A percentile compares a stretch with the other conserved stretches of the same genome.
Evolutionary conservation across 352 stramenopile genomes (phyloP).

Genomic region (Globisporangium irregulare): DNA sequence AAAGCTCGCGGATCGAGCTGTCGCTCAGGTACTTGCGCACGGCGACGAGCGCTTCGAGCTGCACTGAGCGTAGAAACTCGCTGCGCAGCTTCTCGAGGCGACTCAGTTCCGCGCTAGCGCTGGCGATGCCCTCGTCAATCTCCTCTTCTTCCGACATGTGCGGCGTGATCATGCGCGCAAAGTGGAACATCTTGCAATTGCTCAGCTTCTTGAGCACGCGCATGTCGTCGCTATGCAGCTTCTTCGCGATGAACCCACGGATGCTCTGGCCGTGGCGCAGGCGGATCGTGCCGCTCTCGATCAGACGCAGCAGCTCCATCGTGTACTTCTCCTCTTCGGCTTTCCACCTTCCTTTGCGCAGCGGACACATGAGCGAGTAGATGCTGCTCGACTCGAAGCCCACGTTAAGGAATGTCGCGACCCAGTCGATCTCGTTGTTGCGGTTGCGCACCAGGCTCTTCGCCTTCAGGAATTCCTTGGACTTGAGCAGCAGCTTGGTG

Average conservation of each 20-base stretch:
- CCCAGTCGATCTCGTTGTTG: constrained; percentile 79
- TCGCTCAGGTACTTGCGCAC: constrained; percentile 74
- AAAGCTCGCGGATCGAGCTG: constrained; percentile 58
- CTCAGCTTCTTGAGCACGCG: constrained; percentile 82
- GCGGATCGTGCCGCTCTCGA: constrained; percentile 59
- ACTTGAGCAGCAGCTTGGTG: constrained; percentile 58
- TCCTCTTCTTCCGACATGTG: constrained; percentile 50
- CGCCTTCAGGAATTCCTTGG: constrained; percentile 58
- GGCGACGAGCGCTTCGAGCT: constrained; percentile 71
- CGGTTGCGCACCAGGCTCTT: constrained; percentile 65
- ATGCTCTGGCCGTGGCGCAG: constrained; percentile 67
- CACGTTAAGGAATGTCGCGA: constrained; percentile 68
- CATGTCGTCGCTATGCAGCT: constrained; percentile 81
- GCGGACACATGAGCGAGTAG: constrained; percentile 71
- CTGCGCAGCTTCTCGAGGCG: constrained; percentile 50
- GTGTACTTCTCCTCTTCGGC: constrained; percentile 73
- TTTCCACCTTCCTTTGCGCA: constrained; percentile 75
- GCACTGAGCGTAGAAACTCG: constrained; percentile 73
- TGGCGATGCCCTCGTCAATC: constrained; percentile 38
- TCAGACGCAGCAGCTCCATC: constrained; percentile 58
- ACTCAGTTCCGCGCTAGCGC: constrained; percentile 29
- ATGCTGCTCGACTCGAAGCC: constrained; percentile 72
- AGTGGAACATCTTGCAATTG: constrained; percentile 82
- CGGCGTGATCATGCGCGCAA: constrained; percentile 61
- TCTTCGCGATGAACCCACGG: constrained; percentile 68